A percentile compares a stretch with the other conserved stretches of the same genome.
Evolutionary conservation across 1,284 basidiomycete species (phyloP).

Genomic region (Coniferiporia sulphurascens): DNA sequence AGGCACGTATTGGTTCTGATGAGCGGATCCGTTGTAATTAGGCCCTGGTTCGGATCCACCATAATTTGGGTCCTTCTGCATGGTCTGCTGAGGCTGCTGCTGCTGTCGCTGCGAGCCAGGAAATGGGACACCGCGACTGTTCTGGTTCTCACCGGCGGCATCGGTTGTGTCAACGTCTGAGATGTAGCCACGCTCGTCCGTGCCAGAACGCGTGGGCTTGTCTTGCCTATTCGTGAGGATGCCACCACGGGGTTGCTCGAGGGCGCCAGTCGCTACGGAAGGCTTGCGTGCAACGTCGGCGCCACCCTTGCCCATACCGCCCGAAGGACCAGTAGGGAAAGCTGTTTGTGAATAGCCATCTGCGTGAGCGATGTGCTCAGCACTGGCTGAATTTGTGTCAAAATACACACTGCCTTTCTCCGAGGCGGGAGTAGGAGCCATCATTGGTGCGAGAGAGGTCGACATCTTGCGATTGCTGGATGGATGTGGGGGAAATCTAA

Average conservation of each 20-base stretch:
- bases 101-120: too few relatives aligned
- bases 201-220: background rate
- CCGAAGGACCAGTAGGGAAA: background rate
- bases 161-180: background rate
- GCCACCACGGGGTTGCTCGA: constrained; percentile 1
- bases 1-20: too few relatives aligned
- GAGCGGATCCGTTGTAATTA: too few relatives aligned
- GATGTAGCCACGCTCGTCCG: constrained; percentile 4
- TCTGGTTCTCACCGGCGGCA: too few relatives aligned
- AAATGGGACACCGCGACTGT: too few relatives aligned
- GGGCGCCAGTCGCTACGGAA: constrained; percentile 10
- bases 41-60: too few relatives aligned
- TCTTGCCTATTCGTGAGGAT: constrained; percentile 4
- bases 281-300: constrained; percentile 15
- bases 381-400: constrained; percentile 9
- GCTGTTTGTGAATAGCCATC: constrained; percentile 1
- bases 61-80: too few relatives aligned
- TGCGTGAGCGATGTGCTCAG: constrained; percentile 8
- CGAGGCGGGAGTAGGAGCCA: constrained; percentile 7
- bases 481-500: background rate
- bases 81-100: background rate
- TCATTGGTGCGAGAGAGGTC: background rate
- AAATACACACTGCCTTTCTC: constrained; percentile 19
- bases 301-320: background rate
- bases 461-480: constrained; percentile 1